Base-by-base conservation (phyloP, 495 filamentous ascomycete genomes). In the Choiromyces venosus region DNA sequence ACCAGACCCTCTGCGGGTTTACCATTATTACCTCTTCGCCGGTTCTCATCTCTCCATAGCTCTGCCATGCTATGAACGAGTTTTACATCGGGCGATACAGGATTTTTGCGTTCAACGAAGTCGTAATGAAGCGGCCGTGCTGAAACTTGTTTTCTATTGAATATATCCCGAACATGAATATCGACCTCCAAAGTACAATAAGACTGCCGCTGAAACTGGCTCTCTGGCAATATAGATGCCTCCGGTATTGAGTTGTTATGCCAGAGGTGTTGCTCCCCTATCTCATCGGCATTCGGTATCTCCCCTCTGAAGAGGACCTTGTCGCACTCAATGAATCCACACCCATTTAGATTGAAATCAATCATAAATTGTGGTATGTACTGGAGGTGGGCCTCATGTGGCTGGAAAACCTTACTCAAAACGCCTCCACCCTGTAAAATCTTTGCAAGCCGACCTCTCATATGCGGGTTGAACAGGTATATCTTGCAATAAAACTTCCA, bases 361-460 rank as follows among this genome's bases (percentile, higher is more conserved):
- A 90, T 91, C 94, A 98, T 97, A 88, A 96, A 98, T 84, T 97
- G 96, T 1, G 94, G 86, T 12, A 97, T 83, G 82, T 91, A 98
- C 82, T 96, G 91, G 61, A 98, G 82, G 82, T 98, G 96, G 66
- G 91, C 93, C 82, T 99, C 95, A 81, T 93, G 95, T 3, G 95
- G 94, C 78, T 99, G 95, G 42, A 98, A 89, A 14, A 87, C 84
- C 65, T 86, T 88, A 78, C 91, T 90, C 88, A 98, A 88, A 65
- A 99, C 87, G 18, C 89, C 89, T 36, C 94, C 95, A 81, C 96
- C 92, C 36, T 91, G 89, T 42, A 99, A 84, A 40, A 98, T 86
- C 73, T 97, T 93, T 25, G 90, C 89, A 67, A 98, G 85, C 19
- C 94, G 87, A 40, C 88, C 93, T 85, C 92, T 96, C 72, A 92